A percentile compares a stretch with the other conserved stretches of the same genome.
Conservation (phyloP, 2,329 filamentous ascomycete genomes). For the Pseudogymnoascus sp. region DNA sequence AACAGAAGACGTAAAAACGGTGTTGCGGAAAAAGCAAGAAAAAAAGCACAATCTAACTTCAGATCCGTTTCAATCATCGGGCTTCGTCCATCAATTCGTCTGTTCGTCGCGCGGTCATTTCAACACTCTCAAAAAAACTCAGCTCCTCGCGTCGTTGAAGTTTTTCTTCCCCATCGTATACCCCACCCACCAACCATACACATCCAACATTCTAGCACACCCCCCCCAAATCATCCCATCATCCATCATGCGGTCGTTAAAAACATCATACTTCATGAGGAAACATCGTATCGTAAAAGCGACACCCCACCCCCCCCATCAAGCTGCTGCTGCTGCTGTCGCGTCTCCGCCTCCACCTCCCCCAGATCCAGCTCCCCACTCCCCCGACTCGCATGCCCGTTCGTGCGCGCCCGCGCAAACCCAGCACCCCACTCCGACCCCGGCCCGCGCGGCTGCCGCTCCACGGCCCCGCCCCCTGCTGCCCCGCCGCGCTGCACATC, state of each 20-base stretch:
- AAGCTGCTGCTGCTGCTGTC: slow-evolving; percentile 2
- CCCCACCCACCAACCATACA: background rate
- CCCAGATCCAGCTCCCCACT: slow-evolving; percentile 42
- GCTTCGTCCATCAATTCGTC: background rate
- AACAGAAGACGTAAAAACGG: background rate
- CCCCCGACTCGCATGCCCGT: slow-evolving; percentile 53
- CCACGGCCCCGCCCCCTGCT: slow-evolving; percentile 28
- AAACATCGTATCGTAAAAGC: slow-evolving; percentile 1
- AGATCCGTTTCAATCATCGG: background rate
- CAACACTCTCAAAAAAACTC: background rate
- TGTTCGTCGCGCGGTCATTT: background rate
- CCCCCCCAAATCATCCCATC: background rate
- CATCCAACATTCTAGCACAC: background rate
- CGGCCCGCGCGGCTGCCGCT: slow-evolving; percentile 56
- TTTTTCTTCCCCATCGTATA: background rate
- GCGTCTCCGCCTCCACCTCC: background rate
- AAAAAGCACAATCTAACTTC: background rate
- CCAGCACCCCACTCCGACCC: slow-evolving; percentile 46
- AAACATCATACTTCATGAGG: background rate
- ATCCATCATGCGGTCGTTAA: background rate
- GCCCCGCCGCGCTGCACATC: slow-evolving; percentile 15
- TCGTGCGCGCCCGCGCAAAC: slow-evolving; percentile 46
- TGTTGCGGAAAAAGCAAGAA: background rate
- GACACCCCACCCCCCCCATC: background rate
- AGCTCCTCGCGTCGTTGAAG: background rate